Base-by-base conservation (phyloP, 2,329 filamentous ascomycete species). In the Fusarium humuli region DNA sequence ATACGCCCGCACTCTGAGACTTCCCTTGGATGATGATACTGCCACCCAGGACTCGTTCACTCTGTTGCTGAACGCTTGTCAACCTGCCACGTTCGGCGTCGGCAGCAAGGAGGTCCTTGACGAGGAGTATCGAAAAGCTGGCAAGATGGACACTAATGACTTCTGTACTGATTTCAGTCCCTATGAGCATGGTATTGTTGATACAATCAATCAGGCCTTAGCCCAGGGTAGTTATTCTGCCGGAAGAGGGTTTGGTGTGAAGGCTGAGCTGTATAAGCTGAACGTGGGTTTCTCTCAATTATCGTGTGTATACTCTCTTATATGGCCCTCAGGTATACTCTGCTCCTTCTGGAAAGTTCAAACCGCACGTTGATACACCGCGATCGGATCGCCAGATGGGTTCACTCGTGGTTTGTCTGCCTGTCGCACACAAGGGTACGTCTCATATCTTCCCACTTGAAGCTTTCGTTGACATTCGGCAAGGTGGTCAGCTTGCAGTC, bases 241-340 rank as follows among this genome's bases (percentile, higher is more conserved):
- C 18, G 40, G n/a, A 3, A 18, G n/a, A 23, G 56, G 66, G 6
- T 70, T 77, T 1, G 80, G 80, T 9, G 75, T 89, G 2, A 76
- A 75, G 6, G 86, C 86, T 0, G 86, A 89, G 75, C 76, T 90
- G 3, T 88, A 88, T 73, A 88, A 88, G 65, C 75, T 89, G 20
- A 89, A 89, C 69, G 83, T 86, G 55, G 46, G 75, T 67, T 13
- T 3, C 1, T 9, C 14, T 12, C 1, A 5, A 13, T 2, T 9
- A 2, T 5, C 5, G 2, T 5, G 5, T 1, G 0, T 3, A 14
- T 7, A 4, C 1, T 37, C 12, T 7, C 41, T 55, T 3, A 57
- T 3, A 49, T 6, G 3, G 1, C 4, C 0, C 20, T 0, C 6
- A 87, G 84, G 73, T 87, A 3, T 88, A 88, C 66, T 83, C 81